These are phyloP conservation scores for Fusarium sororula DNA, from an alignment of 2,329 filamentous ascomycete genomes.

Conservation along the genomic window DNA sequence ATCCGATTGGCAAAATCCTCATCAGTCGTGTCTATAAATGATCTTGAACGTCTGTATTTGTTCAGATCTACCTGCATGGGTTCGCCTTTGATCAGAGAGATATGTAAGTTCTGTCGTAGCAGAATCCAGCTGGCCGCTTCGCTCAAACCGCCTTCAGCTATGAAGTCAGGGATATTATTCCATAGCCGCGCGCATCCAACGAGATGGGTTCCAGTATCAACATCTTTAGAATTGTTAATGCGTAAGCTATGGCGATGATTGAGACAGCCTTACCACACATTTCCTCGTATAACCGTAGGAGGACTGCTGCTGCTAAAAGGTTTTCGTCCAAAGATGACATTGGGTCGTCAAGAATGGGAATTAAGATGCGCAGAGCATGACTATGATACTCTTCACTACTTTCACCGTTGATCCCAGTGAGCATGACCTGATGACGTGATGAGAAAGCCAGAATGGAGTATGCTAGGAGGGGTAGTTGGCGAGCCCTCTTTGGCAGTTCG, in stretches of 20 bases:
- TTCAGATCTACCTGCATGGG: slow-evolving; percentile 49
- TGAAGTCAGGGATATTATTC: slow-evolving; percentile 41
- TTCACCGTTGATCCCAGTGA: slow-evolving; percentile 34
- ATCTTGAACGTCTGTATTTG: slow-evolving; percentile 43
- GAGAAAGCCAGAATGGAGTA: slow-evolving; percentile 43
- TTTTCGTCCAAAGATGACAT: slow-evolving; percentile 49
- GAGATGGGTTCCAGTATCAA: slow-evolving; percentile 42
- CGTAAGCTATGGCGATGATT: not conserved
- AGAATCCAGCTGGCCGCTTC: slow-evolving; percentile 58
- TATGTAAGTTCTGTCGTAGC: slow-evolving; percentile 59
- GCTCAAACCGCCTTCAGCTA: slow-evolving; percentile 47
- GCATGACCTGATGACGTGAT: slow-evolving; percentile 34
- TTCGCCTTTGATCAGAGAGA: slow-evolving; percentile 53
- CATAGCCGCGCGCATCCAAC: slow-evolving; percentile 40
- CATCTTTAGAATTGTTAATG: slow-evolving; percentile 22
- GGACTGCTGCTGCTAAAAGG: slow-evolving; percentile 50
- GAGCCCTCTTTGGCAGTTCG: slow-evolving; percentile 52
- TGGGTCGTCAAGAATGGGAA: slow-evolving; percentile 49
- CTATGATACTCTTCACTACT: slow-evolving; percentile 53
- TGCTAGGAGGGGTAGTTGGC: slow-evolving; percentile 50
- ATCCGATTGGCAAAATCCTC: slow-evolving; percentile 43
- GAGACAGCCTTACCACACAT: slow-evolving; percentile 44
- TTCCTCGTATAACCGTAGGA: slow-evolving; percentile 53
- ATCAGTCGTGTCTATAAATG: slow-evolving; percentile 37
- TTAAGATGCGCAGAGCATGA: slow-evolving; percentile 51